These are phyloP conservation scores for Beauveria asiatica DNA, from an alignment of 2,329 filamentous ascomycete genomes.

Conservation along the genomic window DNA sequence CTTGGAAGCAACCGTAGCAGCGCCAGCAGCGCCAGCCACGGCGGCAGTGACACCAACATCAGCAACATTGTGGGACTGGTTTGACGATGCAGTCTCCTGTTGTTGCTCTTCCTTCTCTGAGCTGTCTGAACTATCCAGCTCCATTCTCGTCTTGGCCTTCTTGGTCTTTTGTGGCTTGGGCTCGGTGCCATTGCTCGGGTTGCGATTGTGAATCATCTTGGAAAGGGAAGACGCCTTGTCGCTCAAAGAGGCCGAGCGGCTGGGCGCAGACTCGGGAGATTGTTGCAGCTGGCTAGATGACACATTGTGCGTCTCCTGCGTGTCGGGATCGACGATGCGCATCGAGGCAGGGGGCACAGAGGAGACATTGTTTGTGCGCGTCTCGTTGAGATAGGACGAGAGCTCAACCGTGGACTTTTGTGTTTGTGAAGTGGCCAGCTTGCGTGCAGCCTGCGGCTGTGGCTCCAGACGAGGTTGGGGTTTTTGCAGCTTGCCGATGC, in stretches of 20 bases:
- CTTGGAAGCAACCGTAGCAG: not conserved
- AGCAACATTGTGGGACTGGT: slow-evolving; percentile 15
- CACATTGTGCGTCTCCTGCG: slow-evolving; percentile 31
- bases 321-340: slow-evolving; percentile 50
- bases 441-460: slow-evolving; percentile 29
- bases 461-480: slow-evolving; percentile 44
- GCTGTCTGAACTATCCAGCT: slow-evolving; percentile 63
- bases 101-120: slow-evolving; percentile 27
- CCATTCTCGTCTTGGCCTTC: slow-evolving; percentile 50
- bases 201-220: slow-evolving; percentile 30
- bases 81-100: slow-evolving; percentile 10
- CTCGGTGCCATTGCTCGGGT: slow-evolving; percentile 32
- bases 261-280: slow-evolving; percentile 20
- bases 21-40: not conserved
- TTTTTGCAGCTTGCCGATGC: slow-evolving; percentile 65
- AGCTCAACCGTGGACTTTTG: slow-evolving; percentile 32
- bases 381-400: slow-evolving; percentile 34
- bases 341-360: slow-evolving; percentile 49
- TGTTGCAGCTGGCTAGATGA: slow-evolving; percentile 23
- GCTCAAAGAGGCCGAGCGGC: slow-evolving; percentile 22
- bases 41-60: slow-evolving; percentile 26
- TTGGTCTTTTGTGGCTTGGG: slow-evolving; percentile 42
- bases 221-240: slow-evolving; percentile 25
- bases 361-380: slow-evolving; percentile 42
- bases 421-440: slow-evolving; percentile 21